Evolutionary conservation across 2,329 filamentous ascomycete species (phyloP).

Genomic region (Cytospora mali): DNA sequence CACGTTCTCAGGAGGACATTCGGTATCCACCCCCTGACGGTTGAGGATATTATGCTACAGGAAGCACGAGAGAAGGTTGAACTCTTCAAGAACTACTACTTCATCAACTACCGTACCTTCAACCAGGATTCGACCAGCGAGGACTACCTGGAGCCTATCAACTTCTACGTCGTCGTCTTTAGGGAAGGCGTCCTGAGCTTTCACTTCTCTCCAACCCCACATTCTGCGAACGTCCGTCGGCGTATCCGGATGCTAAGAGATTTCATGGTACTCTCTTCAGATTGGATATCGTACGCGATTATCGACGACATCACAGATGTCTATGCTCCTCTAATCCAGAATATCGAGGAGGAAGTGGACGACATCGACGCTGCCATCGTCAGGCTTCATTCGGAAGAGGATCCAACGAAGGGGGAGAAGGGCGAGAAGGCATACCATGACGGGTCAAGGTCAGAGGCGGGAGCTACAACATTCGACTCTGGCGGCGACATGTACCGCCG

Average conservation of each 20-base stretch:
- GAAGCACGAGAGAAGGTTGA: slow-evolving; percentile 98
- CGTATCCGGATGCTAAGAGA: slow-evolving; percentile 92
- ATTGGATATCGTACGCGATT: slow-evolving; percentile 98
- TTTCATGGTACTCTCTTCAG: slow-evolving; percentile 87
- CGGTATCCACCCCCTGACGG: slow-evolving; percentile 91
- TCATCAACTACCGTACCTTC: slow-evolving; percentile 97
- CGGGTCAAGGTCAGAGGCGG: slow-evolving; percentile 45
- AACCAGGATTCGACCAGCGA: slow-evolving; percentile 91
- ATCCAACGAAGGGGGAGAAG: slow-evolving; percentile 44
- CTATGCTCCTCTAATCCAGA: slow-evolving; percentile 88
- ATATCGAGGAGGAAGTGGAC: slow-evolving; percentile 94
- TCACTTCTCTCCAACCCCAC: slow-evolving; percentile 94
- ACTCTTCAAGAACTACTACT: slow-evolving; percentile 96
- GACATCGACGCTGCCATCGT: slow-evolving; percentile 94
- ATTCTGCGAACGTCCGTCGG: slow-evolving; percentile 92
- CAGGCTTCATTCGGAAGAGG: slow-evolving; percentile 68
- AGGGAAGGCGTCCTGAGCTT: slow-evolving; percentile 94
- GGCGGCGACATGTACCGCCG: slow-evolving; percentile 85
- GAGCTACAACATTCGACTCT: slow-evolving; percentile 45
- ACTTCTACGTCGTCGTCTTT: slow-evolving; percentile 98
- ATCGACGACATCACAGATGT: slow-evolving; percentile 99
- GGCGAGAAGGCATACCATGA: slow-evolving; percentile 39
- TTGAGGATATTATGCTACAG: slow-evolving; percentile 96
- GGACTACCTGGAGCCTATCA: slow-evolving; percentile 90
- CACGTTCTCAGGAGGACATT: slow-evolving; percentile 90